Conservation (phyloP, 257 asterid genomes). For the Nicotiana otophora region DNA sequence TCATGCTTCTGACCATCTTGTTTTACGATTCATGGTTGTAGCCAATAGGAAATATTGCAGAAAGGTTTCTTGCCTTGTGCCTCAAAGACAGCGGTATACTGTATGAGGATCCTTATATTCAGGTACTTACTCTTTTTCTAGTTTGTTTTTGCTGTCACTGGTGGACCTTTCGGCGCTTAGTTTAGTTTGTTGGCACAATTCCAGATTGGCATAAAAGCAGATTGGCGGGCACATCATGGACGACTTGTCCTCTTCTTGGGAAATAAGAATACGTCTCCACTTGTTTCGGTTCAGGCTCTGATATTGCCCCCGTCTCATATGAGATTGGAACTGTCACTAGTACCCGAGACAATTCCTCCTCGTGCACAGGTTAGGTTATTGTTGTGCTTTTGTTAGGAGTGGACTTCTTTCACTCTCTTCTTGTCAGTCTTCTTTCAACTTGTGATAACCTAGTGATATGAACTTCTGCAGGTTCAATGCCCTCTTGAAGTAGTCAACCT, state of each 20-base stretch:
- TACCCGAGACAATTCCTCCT: conserved; percentile 93
- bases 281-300: conserved; percentile 70
- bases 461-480: conserved; percentile 64
- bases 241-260: conserved; percentile 89
- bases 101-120: conserved; percentile 88
- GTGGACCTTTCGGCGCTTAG: background rate
- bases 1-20: background rate
- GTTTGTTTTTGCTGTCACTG: background rate
- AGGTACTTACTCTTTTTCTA: conserved; percentile 40
- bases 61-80: conserved; percentile 77
- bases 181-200: conserved; percentile 11
- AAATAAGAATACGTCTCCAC: conserved; percentile 78
- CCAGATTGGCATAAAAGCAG: conserved; percentile 97
- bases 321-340: conserved; percentile 69
- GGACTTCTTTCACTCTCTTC: background rate
- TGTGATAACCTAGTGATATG: background rate
- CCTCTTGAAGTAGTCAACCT: conserved; percentile 86
- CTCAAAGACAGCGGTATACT: conserved; percentile 92
- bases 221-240: conserved; percentile 88
- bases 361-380: conserved; percentile 70
- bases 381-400: background rate
- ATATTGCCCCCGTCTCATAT: conserved; percentile 78
- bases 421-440: background rate
- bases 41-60: conserved; percentile 85
- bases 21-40: conserved; percentile 24